A percentile compares a stretch with the other conserved stretches of the same genome.
These are phyloP conservation scores for Aureobasidium mangrovei DNA, from an alignment of 2,329 filamentous ascomycete genomes.

Conservation along the genomic window DNA sequence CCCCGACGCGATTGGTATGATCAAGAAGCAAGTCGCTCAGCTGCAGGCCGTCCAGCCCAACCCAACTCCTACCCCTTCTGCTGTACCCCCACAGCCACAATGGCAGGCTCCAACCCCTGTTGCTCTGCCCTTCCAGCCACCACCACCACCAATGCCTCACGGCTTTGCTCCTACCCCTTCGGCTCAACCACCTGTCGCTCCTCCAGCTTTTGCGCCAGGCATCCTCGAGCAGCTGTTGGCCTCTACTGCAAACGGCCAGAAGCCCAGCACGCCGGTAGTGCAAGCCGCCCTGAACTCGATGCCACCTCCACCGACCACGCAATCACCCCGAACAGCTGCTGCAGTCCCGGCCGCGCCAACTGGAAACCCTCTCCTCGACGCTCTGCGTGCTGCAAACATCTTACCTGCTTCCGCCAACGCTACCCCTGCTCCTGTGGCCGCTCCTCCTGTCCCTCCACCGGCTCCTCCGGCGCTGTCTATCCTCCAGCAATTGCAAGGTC, in stretches of 20 bases:
- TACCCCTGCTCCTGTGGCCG: constrained; percentile 17
- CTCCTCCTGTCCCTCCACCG: constrained; percentile 10
- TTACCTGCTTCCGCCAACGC: constrained; percentile 19
- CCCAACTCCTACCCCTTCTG: constrained; percentile 26
- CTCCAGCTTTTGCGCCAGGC: constrained; percentile 22
- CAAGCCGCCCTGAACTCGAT: constrained; percentile 26
- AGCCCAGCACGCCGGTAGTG: constrained; percentile 30
- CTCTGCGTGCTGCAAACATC: constrained; percentile 19
- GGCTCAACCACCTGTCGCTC: constrained; percentile 18
- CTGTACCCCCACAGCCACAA: constrained; percentile 21
- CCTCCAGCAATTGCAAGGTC: constrained; percentile 11
- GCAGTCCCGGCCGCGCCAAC: constrained; percentile 16
- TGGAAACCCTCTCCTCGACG: constrained; percentile 15
- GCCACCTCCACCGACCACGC: constrained; percentile 12
- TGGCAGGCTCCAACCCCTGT: constrained; percentile 22
- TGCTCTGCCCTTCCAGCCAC: constrained; percentile 21
- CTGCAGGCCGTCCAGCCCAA: constrained; percentile 56
- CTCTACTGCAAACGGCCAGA: constrained; percentile 27
- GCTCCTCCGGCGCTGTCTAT: constrained; percentile 4
- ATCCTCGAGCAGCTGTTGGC: constrained; percentile 27
- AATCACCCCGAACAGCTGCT: constrained; percentile 9
- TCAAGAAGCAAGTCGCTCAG: constrained; percentile 76
- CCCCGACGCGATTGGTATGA: constrained; percentile 71
- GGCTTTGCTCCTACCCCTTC: constrained; percentile 20
- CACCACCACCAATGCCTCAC: constrained; percentile 19